phyloP scores from a whole-genome alignment of 1,284 basidiomycete species.

The Ustilago tritici region DNA sequence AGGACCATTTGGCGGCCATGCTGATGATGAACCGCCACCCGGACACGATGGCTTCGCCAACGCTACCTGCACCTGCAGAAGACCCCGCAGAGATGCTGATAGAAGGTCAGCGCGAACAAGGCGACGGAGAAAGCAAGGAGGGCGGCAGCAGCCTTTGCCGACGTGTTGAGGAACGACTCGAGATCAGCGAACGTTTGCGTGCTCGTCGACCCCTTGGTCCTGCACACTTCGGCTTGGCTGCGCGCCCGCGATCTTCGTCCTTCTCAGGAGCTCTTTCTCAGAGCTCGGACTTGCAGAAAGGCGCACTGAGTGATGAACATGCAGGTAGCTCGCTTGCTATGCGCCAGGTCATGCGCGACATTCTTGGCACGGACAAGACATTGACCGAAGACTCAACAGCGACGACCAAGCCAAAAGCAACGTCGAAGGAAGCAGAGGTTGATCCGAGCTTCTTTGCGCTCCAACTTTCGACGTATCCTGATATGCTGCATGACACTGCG shows the following conservation, averaged over 20 bases:
- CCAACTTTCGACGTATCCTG: slow-evolving; percentile 77
- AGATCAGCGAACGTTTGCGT: slow-evolving; percentile 51
- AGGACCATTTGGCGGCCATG: slow-evolving; percentile 78
- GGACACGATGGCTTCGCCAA: slow-evolving; percentile 38
- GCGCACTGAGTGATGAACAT: slow-evolving; percentile 19
- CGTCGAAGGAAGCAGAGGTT: slow-evolving; percentile 70
- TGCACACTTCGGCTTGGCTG: slow-evolving; percentile 52
- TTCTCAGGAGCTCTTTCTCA: slow-evolving; percentile 74
- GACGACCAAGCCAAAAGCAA: slow-evolving; percentile 12
- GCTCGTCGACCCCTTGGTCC: slow-evolving; percentile 49
- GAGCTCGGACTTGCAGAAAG: slow-evolving; percentile 6
- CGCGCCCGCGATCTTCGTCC: slow-evolving; percentile 76
- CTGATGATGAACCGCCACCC: slow-evolving; percentile 79
- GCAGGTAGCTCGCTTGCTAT: slow-evolving; percentile 41
- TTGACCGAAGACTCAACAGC: slow-evolving; percentile 3
- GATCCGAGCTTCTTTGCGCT: slow-evolving; percentile 89
- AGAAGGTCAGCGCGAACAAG: background rate
- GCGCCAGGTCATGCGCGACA: slow-evolving; percentile 54
- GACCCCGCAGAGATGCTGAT: slow-evolving; percentile 6
- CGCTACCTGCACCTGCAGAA: slow-evolving; percentile 33
- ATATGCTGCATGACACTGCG: slow-evolving; percentile 66
- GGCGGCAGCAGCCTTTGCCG: slow-evolving; percentile 31
- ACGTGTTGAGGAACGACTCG: slow-evolving; percentile 43
- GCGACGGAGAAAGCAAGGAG: background rate
- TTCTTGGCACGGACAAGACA: slow-evolving; percentile 33